Evolutionary conservation across 257 asterid genomes (phyloP).

Genomic region (Knoxia roxburghii): DNA sequence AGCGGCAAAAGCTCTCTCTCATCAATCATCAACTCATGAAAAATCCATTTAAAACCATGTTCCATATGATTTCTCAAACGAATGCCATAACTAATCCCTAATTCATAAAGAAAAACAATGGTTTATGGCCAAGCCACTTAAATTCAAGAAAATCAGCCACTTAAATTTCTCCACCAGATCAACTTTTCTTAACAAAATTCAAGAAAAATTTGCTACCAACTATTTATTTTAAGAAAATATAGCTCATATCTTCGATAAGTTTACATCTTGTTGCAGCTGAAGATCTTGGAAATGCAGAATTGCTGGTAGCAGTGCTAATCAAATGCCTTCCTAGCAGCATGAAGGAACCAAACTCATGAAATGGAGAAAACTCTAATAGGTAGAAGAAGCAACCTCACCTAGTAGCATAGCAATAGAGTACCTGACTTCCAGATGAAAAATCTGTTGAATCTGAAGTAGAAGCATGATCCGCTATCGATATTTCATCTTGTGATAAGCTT

Average conservation of each 20-base stretch:
- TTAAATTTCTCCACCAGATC: neutral
- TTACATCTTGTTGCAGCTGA: neutral
- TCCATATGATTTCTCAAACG: neutral
- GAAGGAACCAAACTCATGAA: too few relatives aligned
- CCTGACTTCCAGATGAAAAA: slow-evolving; percentile 44
- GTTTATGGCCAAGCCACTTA: neutral
- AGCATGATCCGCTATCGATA: slow-evolving; percentile 25
- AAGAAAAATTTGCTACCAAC: neutral
- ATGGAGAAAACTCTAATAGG: neutral
- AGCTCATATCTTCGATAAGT: too few relatives aligned
- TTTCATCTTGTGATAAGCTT: slow-evolving; percentile 31
- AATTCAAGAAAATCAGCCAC: neutral
- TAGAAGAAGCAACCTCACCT: slow-evolving; percentile 3
- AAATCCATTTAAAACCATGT: neutral
- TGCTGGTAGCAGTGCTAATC: too few relatives aligned
- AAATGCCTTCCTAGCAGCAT: too few relatives aligned
- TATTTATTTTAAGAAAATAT: neutral
- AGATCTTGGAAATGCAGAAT: slow-evolving; percentile 1
- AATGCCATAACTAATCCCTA: too few relatives aligned
- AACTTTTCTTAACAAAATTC: neutral
- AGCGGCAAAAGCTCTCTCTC: neutral
- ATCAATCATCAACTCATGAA: neutral
- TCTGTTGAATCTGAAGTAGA: slow-evolving; percentile 32
- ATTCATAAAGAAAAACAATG: neutral
- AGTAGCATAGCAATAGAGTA: too few relatives aligned